Evolutionary conservation across 164 flowering plant genomes (phyloP).

Genomic region (Warburgia ugandensis): DNA sequence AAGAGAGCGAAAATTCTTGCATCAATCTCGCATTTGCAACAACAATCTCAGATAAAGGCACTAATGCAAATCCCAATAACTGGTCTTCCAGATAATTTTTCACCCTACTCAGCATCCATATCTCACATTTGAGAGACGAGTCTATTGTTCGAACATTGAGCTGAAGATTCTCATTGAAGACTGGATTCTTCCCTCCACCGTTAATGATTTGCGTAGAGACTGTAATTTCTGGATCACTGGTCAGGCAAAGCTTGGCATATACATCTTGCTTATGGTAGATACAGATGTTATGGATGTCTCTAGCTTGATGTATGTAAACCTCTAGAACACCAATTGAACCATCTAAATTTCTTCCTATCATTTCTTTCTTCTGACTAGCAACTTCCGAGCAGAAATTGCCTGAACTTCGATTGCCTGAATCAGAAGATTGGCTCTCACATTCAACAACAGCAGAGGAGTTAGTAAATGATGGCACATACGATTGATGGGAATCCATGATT

Average conservation of each 20-base stretch:
- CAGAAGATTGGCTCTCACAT: too few relatives aligned
- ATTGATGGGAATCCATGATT: too few relatives aligned
- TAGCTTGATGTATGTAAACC: constrained; percentile 77
- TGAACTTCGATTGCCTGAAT: too few relatives aligned
- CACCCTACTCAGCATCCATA: constrained; percentile 96
- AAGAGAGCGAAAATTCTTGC: constrained; percentile 84
- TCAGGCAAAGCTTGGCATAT: constrained; percentile 86
- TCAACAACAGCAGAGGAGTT: too few relatives aligned
- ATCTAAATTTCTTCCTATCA: constrained; percentile 12
- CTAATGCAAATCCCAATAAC: constrained; percentile 78
- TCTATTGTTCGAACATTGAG: constrained; percentile 55
- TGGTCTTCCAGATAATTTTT: constrained; percentile 89
- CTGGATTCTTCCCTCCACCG: constrained; percentile 91
- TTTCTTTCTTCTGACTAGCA: constrained; percentile 19
- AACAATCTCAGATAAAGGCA: constrained; percentile 68
- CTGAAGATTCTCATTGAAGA: constrained; percentile 57
- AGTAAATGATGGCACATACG: too few relatives aligned
- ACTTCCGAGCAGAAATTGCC: too few relatives aligned
- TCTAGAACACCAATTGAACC: constrained; percentile 55
- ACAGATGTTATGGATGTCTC: constrained; percentile 94
- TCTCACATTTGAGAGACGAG: constrained; percentile 78
- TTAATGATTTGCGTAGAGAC: constrained; percentile 69
- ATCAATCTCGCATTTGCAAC: constrained; percentile 54
- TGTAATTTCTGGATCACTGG: constrained; percentile 61
- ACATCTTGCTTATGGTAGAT: constrained; percentile 99